Percentiles rank a stretch among this genome's conserved stretches.
Evolutionary conservation across 495 filamentous ascomycete genomes (phyloP).

Genomic region (Mycothermus thermophilus): DNA sequence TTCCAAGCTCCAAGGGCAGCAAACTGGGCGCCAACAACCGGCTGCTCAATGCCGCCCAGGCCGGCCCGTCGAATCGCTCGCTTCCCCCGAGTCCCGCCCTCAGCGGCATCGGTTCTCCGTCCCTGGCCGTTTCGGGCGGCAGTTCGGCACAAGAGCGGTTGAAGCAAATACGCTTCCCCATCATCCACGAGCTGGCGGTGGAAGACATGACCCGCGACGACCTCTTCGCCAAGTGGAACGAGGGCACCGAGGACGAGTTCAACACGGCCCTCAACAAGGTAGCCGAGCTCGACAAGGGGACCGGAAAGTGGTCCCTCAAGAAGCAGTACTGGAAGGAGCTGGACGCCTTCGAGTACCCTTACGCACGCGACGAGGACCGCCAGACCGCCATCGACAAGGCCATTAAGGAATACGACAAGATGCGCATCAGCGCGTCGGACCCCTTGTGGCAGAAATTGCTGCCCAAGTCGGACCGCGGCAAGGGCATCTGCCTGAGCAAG

Average conservation of each 20-base stretch:
- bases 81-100: constrained; percentile 51
- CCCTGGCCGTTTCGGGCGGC: constrained; percentile 38
- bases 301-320: constrained; percentile 51
- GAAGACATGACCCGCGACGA: constrained; percentile 44
- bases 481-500: constrained; percentile 67
- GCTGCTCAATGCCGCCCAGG: constrained; percentile 35
- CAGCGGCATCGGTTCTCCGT: constrained; percentile 34
- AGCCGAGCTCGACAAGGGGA: constrained; percentile 39
- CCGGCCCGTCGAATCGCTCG: constrained; percentile 39
- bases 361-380: constrained; percentile 51
- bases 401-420: constrained; percentile 65
- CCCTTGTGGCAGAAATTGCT: constrained; percentile 70
- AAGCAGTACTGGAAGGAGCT: constrained; percentile 70
- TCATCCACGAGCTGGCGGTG: constrained; percentile 61
- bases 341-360: constrained; percentile 66
- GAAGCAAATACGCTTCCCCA: constrained; percentile 42
- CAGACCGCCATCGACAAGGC: constrained; percentile 72
- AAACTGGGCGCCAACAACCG: too few species aligned
- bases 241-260: constrained; percentile 41
- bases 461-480: constrained; percentile 58
- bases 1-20: constrained; percentile 16
- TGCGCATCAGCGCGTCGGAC: constrained; percentile 57
- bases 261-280: constrained; percentile 43
- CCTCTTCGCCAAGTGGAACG: constrained; percentile 41
- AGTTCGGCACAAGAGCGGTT: constrained; percentile 39